Evolutionary conservation across 164 flowering plant genomes (phyloP).

Genomic region (Vitis amurensis): DNA sequence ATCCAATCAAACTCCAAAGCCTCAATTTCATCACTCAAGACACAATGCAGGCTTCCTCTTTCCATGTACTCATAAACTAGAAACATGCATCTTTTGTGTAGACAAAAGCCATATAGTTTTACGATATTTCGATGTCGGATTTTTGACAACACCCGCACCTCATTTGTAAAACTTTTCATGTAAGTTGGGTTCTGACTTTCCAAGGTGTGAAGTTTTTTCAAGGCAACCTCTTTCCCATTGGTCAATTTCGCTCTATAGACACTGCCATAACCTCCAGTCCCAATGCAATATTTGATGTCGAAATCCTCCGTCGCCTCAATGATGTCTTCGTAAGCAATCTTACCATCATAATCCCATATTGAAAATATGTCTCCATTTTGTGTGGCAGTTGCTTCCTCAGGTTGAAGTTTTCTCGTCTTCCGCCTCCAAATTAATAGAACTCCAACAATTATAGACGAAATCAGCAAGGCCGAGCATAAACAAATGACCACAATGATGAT

Average conservation of each 20-base stretch:
- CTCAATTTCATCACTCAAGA: constrained; percentile 1
- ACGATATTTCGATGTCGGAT: constrained; percentile 9
- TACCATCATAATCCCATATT: constrained; percentile 18
- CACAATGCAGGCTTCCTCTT: constrained; percentile 12
- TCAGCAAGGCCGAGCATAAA: no score
- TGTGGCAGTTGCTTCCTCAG: no score
- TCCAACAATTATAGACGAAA: neutral
- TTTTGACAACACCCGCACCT: neutral
- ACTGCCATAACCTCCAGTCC: constrained; percentile 27
- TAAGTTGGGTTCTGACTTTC: constrained; percentile 9
- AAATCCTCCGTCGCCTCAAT: constrained; percentile 18
- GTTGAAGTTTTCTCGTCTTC: neutral
- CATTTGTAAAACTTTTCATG: constrained; percentile 2
- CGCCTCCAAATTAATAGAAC: neutral
- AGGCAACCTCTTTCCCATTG: constrained; percentile 12
- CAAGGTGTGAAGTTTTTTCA: constrained; percentile 19
- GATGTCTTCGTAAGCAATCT: constrained; percentile 21
- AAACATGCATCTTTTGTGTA: constrained; percentile 10
- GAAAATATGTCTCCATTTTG: constrained; percentile 12
- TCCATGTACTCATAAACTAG: constrained; percentile 12
- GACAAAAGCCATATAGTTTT: constrained; percentile 8
- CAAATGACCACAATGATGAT: no score
- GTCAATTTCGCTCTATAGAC: constrained; percentile 20
- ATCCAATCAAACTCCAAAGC: constrained; percentile 18
- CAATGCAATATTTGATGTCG: constrained; percentile 21